Percentiles rank a stretch among this genome's conserved stretches.
These are phyloP conservation scores for Silene latifolia DNA, from an alignment of 148 eudicot genomes.

Conservation along the genomic window DNA sequence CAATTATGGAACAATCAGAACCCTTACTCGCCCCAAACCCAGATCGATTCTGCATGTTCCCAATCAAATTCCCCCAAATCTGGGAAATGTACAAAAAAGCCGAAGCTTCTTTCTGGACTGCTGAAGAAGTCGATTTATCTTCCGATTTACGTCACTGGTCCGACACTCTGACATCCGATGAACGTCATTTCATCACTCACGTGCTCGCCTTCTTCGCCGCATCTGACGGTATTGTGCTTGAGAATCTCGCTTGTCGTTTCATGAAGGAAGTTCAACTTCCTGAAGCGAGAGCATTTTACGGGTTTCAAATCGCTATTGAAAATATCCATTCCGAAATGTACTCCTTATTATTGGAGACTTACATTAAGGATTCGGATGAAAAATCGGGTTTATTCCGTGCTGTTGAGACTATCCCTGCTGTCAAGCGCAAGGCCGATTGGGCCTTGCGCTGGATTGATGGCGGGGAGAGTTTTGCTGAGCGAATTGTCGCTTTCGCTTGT, in stretches of 20 bases:
- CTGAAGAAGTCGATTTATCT: slow-evolving; percentile 59
- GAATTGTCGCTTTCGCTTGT: slow-evolving; percentile 60
- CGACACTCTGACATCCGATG: slow-evolving; percentile 43
- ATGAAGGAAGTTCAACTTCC: slow-evolving; percentile 68
- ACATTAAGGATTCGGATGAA: slow-evolving; percentile 48
- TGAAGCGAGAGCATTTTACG: slow-evolving; percentile 71
- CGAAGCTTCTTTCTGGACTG: slow-evolving; percentile 72
- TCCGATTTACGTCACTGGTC: slow-evolving; percentile 55
- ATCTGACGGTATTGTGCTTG: slow-evolving; percentile 69
- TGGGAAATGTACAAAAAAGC: slow-evolving; percentile 90
- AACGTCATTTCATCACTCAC: slow-evolving; percentile 70
- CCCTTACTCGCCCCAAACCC: slow-evolving; percentile 54
- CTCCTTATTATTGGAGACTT: slow-evolving; percentile 49
- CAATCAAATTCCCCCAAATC: slow-evolving; percentile 57
- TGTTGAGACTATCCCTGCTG: slow-evolving; percentile 59
- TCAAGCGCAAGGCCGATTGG: slow-evolving; percentile 64
- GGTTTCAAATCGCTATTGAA: slow-evolving; percentile 70
- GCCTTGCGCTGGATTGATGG: slow-evolving; percentile 68
- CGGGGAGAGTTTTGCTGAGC: slow-evolving; percentile 50
- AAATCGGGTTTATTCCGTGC: slow-evolving; percentile 49
- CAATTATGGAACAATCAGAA: slow-evolving; percentile 45
- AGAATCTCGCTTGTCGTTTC: slow-evolving; percentile 62
- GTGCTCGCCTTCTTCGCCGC: slow-evolving; percentile 93
- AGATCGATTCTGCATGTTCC: slow-evolving; percentile 71
- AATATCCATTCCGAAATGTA: slow-evolving; percentile 82